Evolutionary conservation across 1,284 basidiomycete species (phyloP).

Genomic region (Papiliotrema nemorosa): DNA sequence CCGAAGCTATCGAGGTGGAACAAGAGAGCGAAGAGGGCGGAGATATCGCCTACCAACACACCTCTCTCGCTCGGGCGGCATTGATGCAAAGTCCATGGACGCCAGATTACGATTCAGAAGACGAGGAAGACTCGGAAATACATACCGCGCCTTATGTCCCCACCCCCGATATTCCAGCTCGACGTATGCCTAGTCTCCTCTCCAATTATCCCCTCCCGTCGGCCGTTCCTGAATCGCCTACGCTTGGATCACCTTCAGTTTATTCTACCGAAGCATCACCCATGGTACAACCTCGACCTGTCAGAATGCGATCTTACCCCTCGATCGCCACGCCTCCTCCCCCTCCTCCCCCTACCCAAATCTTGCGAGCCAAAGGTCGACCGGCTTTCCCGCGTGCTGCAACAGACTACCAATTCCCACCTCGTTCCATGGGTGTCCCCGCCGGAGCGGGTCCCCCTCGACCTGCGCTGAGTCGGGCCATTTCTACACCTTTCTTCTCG

Average conservation of each 20-base stretch:
- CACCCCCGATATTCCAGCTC: constrained; percentile 20
- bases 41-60: constrained; percentile 9
- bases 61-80: constrained; percentile 13
- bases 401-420: constrained; percentile 16
- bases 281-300: not conserved
- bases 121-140: constrained; percentile 28
- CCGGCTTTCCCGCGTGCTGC: constrained; percentile 8
- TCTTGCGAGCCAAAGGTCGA: constrained; percentile 13
- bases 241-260: constrained; percentile 13
- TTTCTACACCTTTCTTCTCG: constrained; percentile 21
- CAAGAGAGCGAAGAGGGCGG: constrained; percentile 13
- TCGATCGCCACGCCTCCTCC: constrained; percentile 27
- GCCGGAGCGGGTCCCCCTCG: constrained; percentile 22
- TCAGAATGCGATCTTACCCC: not conserved
- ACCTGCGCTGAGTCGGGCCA: constrained; percentile 15
- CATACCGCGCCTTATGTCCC: constrained; percentile 25
- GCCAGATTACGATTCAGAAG: constrained; percentile 11
- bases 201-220: constrained; percentile 30
- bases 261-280: constrained; percentile 5
- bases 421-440: constrained; percentile 15
- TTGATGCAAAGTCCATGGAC: constrained; percentile 24
- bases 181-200: constrained; percentile 14
- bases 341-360: constrained; percentile 11
- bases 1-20: constrained; percentile 30
- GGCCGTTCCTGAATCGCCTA: constrained; percentile 11